Evolutionary conservation across 495 filamentous ascomycete species (phyloP), one percentile per base, ranked within the genome.

Genomic region (Pyrenula aspistea): DNA sequence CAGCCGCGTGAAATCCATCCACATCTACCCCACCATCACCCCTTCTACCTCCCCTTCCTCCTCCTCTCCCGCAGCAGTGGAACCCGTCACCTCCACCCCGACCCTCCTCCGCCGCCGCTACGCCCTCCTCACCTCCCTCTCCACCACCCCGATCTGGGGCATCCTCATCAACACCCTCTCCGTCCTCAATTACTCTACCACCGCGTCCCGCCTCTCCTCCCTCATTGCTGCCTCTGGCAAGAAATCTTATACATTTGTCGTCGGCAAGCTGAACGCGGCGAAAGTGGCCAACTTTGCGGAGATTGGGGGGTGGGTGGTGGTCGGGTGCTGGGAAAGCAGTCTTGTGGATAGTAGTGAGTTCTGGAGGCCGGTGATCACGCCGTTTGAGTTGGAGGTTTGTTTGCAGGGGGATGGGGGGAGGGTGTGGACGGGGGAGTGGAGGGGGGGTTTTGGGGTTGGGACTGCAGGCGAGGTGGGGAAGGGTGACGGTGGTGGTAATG

Each of bases 241-340:
- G 72, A 98, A 98, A 67, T 85, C 79, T 67, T 97, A 98, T 67
- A 87, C 89, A 21, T 90, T 98, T 53, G 94, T 98, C 1, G 94
- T 98, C 2, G 93, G 93, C 47, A 97, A 96, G 65, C 75, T 97
- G 1, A 97, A 97, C 64, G 87, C 91, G 0, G 91, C 91, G 56
- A 98, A 98, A 68, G 75, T 98, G 2, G 94, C 93, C 22, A 98
- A 98, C 69, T 98, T 98, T 68, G 80, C 84, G 55, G 93, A 98
- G 69, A 79, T 98, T 11, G 91, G 88, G 20, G 94, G 87, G 12
- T 98, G 93, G 93, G 91, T 97, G 0, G 91, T 96, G 0, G 86
- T 98, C 49, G 94, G 94, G 10, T 98, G 93, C 71, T 97, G 94
- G 93, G 93, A 98, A 69, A 95, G 92, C 64, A 86, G 85, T 57